Percentiles rank a stretch among this genome's conserved stretches.
Evolutionary conservation across 345 rosid genomes (phyloP).

Genomic region (Gossypium australe): DNA sequence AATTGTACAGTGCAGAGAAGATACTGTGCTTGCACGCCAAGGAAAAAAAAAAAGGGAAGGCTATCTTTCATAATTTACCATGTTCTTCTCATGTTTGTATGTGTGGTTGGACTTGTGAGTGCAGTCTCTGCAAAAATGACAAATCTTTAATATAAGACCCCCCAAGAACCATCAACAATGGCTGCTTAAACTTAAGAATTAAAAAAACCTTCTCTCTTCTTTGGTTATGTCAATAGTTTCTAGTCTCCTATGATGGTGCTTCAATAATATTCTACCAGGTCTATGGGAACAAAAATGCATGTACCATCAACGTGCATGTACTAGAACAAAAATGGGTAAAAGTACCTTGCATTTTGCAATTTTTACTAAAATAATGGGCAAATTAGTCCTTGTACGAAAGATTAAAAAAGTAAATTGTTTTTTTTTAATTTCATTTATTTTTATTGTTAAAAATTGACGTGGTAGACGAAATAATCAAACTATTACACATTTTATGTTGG

Average conservation of each 20-base stretch:
- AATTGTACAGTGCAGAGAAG: conserved; percentile 42
- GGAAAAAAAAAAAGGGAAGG: conserved; percentile 10
- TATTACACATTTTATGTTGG: no score
- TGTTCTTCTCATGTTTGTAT: background rate
- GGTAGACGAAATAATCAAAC: no score
- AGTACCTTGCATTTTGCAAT: no score
- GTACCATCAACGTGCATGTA: no score
- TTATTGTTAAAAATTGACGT: no score
- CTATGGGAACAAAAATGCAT: no score
- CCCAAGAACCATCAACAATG: background rate
- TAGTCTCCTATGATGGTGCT: background rate
- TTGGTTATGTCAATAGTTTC: background rate
- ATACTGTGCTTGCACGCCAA: conserved; percentile 22
- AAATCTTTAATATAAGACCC: background rate
- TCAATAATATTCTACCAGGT: background rate
- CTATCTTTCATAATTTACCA: background rate
- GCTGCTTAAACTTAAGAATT: background rate
- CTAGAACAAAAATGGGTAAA: no score
- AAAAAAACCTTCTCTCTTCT: background rate
- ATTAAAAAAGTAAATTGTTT: no score
- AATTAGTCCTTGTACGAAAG: no score
- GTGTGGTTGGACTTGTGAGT: background rate
- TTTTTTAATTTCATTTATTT: no score
- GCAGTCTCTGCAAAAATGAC: background rate
- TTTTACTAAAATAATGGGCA: no score